Evolutionary conservation across 2,329 filamentous ascomycete species (phyloP).

Genomic region (Ascochyta rabiei): DNA sequence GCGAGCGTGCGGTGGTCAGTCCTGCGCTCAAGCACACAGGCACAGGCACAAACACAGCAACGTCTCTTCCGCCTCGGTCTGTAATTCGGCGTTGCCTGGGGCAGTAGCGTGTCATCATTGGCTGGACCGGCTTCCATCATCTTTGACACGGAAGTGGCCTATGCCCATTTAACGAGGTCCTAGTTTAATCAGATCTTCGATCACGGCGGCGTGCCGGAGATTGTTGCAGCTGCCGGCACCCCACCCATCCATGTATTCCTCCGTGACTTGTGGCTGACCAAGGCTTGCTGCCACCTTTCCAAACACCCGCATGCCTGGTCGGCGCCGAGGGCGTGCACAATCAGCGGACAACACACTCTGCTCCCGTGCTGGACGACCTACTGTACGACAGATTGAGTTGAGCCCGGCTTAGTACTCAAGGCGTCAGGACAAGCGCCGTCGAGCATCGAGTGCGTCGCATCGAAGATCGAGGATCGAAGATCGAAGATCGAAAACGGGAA

Average conservation of each 20-base stretch:
- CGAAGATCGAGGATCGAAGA: background rate
- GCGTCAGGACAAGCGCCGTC: constrained; percentile 3
- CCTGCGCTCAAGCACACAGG: too few relatives aligned
- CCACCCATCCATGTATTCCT: background rate
- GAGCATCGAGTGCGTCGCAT: background rate
- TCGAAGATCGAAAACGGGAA: background rate
- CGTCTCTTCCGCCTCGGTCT: background rate
- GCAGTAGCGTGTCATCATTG: background rate
- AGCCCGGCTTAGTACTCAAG: constrained; percentile 1
- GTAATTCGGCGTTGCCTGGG: background rate
- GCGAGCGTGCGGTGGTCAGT: too few relatives aligned
- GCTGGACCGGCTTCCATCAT: background rate
- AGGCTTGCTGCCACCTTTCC: background rate
- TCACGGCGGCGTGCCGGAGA: background rate
- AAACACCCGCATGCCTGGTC: background rate
- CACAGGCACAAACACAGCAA: background rate
- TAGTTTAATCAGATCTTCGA: constrained; percentile 11
- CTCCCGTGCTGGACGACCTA: background rate
- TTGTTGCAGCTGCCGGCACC: background rate
- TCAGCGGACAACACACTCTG: constrained; percentile 10
- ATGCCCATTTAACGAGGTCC: constrained; percentile 1
- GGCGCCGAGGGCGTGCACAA: background rate
- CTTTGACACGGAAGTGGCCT: constrained; percentile 5
- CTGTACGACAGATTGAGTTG: background rate
- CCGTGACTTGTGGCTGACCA: background rate